These are phyloP conservation scores for Musa troglodytarum DNA, from an alignment of 176 grass and related monocot species.

Conservation along the genomic window DNA sequence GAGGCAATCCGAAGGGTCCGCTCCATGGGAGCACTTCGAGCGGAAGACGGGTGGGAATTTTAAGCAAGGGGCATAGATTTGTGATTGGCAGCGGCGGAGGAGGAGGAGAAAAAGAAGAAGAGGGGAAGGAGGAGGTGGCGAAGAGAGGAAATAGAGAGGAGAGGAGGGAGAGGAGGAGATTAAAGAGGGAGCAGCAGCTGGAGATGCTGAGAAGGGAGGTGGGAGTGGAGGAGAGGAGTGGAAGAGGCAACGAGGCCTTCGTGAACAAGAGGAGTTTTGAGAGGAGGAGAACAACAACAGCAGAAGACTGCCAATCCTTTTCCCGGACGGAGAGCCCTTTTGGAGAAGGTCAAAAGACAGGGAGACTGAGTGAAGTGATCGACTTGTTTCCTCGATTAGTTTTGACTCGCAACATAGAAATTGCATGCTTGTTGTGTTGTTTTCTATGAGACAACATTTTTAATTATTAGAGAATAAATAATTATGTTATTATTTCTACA, in stretches of 20 bases:
- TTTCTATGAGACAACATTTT: too few species aligned
- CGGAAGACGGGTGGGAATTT: not conserved
- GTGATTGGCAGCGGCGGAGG: not conserved
- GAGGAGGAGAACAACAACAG: too few species aligned
- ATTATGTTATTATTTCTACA: too few species aligned
- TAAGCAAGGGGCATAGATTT: slow-evolving; percentile 8
- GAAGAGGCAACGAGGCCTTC: not conserved
- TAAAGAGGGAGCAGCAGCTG: slow-evolving; percentile 33
- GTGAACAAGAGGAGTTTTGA: not conserved
- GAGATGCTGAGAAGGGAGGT: slow-evolving; percentile 32
- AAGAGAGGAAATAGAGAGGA: slow-evolving; percentile 25
- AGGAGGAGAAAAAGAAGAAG: not conserved
- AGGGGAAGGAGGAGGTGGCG: not conserved
- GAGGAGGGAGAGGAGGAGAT: slow-evolving; percentile 32
- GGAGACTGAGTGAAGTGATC: not conserved
- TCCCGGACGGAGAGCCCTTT: not conserved
- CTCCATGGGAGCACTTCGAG: not conserved
- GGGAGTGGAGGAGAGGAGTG: slow-evolving; percentile 20
- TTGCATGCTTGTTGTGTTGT: too few species aligned
- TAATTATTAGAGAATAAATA: too few species aligned
- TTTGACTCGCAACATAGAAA: too few species aligned
- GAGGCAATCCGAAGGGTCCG: not conserved
- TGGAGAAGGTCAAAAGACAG: not conserved
- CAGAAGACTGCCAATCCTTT: not conserved
- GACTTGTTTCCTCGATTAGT: too few species aligned